Evolutionary conservation across 1,284 basidiomycete genomes (phyloP).

Genomic region (Pulchroboletus neoregius): DNA sequence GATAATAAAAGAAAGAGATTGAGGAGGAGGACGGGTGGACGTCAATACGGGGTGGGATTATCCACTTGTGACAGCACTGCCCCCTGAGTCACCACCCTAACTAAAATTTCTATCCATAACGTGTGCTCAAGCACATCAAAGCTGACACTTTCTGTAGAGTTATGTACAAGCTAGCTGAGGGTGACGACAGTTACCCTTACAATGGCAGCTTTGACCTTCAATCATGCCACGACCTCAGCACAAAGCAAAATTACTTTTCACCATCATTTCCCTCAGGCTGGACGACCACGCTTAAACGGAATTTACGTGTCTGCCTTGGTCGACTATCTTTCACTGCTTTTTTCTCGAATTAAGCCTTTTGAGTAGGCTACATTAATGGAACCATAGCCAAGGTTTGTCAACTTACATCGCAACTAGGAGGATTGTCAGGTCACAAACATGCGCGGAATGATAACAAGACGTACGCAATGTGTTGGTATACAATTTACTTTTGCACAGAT

Average conservation of each 20-base stretch:
- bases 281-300: background rate
- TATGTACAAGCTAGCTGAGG: background rate
- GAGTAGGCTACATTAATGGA: background rate
- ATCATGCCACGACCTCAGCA: background rate
- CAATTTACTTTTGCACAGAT: conserved; percentile 16
- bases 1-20: background rate
- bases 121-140: background rate
- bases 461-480: conserved; percentile 9
- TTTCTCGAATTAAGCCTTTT: conserved; percentile 12
- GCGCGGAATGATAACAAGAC: background rate
- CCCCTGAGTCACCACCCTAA: no score
- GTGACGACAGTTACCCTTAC: background rate
- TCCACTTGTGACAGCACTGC: conserved; percentile 5
- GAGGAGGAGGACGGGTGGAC: conserved; percentile 1
- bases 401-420: conserved; percentile 10
- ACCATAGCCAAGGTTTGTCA: background rate
- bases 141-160: background rate
- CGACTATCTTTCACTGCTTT: conserved; percentile 2
- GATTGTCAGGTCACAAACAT: conserved; percentile 1
- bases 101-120: no score
- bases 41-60: conserved; percentile 12
- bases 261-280: background rate
- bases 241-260: conserved; percentile 3
- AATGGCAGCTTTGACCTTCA: conserved; percentile 1
- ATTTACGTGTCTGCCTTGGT: background rate